phyloP scores from a whole-genome alignment of 106 monocot genomes.

The Apostasia ramifera region DNA sequence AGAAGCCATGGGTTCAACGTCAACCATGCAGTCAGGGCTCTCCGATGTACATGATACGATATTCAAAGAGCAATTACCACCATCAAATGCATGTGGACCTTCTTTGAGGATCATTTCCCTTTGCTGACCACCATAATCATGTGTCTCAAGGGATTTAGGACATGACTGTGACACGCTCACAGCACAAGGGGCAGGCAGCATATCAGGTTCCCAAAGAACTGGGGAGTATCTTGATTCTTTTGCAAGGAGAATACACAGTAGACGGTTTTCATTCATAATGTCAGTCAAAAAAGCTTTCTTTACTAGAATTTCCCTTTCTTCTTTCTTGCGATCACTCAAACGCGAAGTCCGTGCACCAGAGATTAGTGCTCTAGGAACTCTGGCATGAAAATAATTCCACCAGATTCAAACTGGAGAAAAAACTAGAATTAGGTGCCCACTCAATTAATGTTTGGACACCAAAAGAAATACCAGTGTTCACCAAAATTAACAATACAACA shows the following conservation, averaged over 20 bases:
- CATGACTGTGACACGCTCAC: slow-evolving; percentile 12
- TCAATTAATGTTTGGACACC: slow-evolving; percentile 74
- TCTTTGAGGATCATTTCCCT: not conserved
- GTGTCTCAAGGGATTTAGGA: slow-evolving; percentile 9
- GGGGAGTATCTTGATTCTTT: slow-evolving; percentile 40
- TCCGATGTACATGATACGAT: no score
- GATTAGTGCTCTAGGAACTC: slow-evolving; percentile 75
- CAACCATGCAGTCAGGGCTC: not conserved
- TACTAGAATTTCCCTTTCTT: slow-evolving; percentile 85
- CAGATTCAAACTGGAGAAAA: slow-evolving; percentile 97
- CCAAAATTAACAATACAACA: slow-evolving; percentile 1
- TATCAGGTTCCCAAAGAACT: slow-evolving; percentile 81
- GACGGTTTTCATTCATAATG: slow-evolving; percentile 55
- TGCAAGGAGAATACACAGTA: slow-evolving; percentile 43
- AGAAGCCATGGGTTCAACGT: slow-evolving; percentile 9
- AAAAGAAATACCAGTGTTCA: slow-evolving; percentile 7
- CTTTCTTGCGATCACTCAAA: slow-evolving; percentile 76
- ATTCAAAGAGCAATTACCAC: not conserved
- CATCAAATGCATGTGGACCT: not conserved
- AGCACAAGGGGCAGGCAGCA: slow-evolving; percentile 29
- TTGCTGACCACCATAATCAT: not conserved
- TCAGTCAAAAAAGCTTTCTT: slow-evolving; percentile 86
- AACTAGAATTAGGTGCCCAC: slow-evolving; percentile 70
- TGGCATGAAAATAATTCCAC: slow-evolving; percentile 97
- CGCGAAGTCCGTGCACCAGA: slow-evolving; percentile 72